Evolutionary conservation across 441 rosid genomes (phyloP).

Genomic region (Rhodomyrtus psidioides): DNA sequence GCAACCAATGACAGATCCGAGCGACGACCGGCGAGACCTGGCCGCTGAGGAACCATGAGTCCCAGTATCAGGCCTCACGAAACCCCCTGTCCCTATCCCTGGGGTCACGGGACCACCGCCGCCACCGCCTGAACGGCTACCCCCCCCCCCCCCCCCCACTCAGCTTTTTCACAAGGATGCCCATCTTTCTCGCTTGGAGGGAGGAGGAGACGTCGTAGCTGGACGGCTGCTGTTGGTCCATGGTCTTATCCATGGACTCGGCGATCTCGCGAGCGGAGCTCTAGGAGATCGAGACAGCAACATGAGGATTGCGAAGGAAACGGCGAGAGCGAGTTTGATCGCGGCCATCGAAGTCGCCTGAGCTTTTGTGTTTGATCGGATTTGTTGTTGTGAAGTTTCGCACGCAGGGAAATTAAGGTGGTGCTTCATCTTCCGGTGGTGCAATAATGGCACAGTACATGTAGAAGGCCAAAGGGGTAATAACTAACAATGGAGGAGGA

Average conservation of each 20-base stretch:
- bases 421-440: too few species aligned
- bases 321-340: background rate
- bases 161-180: too few species aligned
- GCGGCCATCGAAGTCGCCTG: background rate
- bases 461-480: too few species aligned
- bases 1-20: background rate
- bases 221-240: background rate
- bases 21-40: background rate
- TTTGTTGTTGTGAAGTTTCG: too few species aligned
- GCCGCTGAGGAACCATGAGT: background rate
- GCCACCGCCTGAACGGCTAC: background rate
- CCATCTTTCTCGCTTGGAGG: background rate
- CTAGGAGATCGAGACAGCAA: slow-evolving; percentile 7
- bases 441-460: too few species aligned
- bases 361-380: too few species aligned
- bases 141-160: too few species aligned
- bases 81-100: background rate
- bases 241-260: background rate
- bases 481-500: too few species aligned
- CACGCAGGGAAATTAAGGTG: too few species aligned
- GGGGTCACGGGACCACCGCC: background rate
- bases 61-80: background rate
- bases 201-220: too few species aligned
- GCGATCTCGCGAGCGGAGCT: background rate
- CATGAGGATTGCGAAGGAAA: slow-evolving; percentile 5